Base-by-base conservation (phyloP, 169 alveolate species). In the Theileria parva region DNA sequence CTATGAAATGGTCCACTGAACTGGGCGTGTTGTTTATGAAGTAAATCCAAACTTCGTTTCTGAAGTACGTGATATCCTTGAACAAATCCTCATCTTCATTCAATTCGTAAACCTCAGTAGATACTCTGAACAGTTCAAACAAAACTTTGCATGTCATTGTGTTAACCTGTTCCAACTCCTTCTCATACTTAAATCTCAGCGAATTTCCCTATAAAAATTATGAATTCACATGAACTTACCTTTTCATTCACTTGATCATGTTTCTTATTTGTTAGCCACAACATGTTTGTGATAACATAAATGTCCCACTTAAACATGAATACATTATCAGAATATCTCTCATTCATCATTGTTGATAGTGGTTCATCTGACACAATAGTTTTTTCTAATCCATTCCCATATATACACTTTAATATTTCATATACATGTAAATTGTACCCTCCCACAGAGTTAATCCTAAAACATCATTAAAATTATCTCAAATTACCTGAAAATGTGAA, bases 401-500 rank as follows among this genome's bases (percentile, higher is more conserved):
- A 32, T 66, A 66, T 34, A 27, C 32, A 66, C 61, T 9, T 27
- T 25, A 66, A 11, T 27, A 34, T 66, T 48, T 15, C 67, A 30
- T 39, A 66, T 66, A 66, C 74, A 28, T 59, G 67, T 7, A 59
- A 11, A 28, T 59, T 59, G 13, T 5, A 59, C n/a, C 67, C 67
- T 23, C 30, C 44, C 17, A 28, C 67, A 11, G 30, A 25, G 8
- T 59, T 59, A 0, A 25, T 59, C 37, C 67, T 59, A 59, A 59
- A 59, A 59, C n/a, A 28, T 59, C 44, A 28, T 59, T 59, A 59
- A 11, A 11, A 1, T 0, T 25, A 32, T 59, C 0, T 23, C 13
- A 12, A 59, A 59, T 59, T 59, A 59, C 67, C 67, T 59, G 67
- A 59, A 59, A 11, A 59, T 28, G 11, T 25, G n/a, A 8, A 59